Evolutionary conservation across 2,329 filamentous ascomycete species (phyloP).

Genomic region (Trichoderma sp.): DNA sequence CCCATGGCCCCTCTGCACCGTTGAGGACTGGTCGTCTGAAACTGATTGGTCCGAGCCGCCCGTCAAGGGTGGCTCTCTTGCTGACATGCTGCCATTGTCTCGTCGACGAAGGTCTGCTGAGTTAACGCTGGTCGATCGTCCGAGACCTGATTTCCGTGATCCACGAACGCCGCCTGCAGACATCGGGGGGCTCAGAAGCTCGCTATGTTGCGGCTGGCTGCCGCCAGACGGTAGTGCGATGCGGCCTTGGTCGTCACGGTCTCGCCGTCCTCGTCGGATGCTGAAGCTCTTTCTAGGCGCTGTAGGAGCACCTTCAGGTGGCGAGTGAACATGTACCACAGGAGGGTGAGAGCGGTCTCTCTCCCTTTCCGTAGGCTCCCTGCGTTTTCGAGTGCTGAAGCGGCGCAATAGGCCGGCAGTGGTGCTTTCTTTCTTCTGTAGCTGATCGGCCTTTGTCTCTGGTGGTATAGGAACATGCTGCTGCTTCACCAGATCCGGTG

Average conservation of each 20-base stretch:
- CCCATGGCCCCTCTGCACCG: constrained; percentile 49
- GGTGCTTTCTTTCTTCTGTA: constrained; percentile 79
- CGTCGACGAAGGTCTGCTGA: constrained; percentile 77
- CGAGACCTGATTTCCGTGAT: constrained; percentile 64
- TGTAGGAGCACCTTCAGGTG: constrained; percentile 57
- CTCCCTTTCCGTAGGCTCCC: constrained; percentile 62
- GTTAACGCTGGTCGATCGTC: constrained; percentile 87
- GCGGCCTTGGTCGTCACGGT: constrained; percentile 49
- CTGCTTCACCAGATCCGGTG: constrained; percentile 55
- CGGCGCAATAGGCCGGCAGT: constrained; percentile 80
- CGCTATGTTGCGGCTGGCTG: constrained; percentile 70
- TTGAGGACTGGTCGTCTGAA: constrained; percentile 50
- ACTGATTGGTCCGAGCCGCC: constrained; percentile 78
- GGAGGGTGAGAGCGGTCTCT: constrained; percentile 68
- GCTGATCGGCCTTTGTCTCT: constrained; percentile 58
- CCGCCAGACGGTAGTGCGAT: constrained; percentile 53
- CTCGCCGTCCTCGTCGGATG: constrained; percentile 60
- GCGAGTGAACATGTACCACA: constrained; percentile 73
- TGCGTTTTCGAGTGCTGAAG: constrained; percentile 82
- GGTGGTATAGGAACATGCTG: constrained; percentile 38
- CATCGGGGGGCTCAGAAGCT: constrained; percentile 71
- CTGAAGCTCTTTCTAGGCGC: constrained; percentile 84
- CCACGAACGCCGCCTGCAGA: constrained; percentile 56
- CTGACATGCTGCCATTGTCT: constrained; percentile 39
- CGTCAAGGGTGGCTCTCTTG: constrained; percentile 66